These are phyloP conservation scores for Sugiyamaella marilandica DNA, from an alignment of 805 yeast species.

Conservation along the genomic window DNA sequence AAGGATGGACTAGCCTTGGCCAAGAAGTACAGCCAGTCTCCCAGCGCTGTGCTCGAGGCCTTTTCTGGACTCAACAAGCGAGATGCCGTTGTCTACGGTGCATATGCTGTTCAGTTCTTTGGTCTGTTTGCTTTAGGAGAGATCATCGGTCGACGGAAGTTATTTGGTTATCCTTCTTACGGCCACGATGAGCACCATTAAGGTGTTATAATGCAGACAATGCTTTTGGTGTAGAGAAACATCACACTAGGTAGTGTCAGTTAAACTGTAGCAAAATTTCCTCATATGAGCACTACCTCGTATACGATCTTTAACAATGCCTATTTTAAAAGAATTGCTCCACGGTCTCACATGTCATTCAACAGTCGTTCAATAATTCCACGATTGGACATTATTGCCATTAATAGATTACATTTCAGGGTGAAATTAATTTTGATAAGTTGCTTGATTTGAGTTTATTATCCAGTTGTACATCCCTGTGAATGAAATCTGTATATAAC, in stretches of 20 bases:
- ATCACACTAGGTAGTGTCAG: background rate
- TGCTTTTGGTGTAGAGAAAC: no score
- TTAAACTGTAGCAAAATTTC: background rate
- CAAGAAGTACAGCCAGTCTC: constrained; percentile 46
- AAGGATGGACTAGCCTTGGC: constrained; percentile 36
- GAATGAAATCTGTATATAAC: no score
- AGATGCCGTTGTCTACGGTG: constrained; percentile 59
- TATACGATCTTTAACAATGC: no score
- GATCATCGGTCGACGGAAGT: constrained; percentile 89
- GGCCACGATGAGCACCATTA: constrained; percentile 1
- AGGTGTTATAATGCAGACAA: no score
- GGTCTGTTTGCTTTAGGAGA: constrained; percentile 95
- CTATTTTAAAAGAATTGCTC: no score
- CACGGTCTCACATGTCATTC: no score
- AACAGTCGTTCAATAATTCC: background rate
- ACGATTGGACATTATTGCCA: no score
- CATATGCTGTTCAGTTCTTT: constrained; percentile 74
- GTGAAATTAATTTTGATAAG: no score
- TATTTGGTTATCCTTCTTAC: constrained; percentile 72
- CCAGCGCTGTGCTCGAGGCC: constrained; percentile 46
- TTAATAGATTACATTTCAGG: no score
- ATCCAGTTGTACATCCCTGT: no score
- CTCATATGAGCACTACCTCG: background rate
- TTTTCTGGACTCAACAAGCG: constrained; percentile 50
- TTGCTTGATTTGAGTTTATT: no score